Conservation (phyloP, 352 stramenopile species). For the Phytophthora tubulina region DNA sequence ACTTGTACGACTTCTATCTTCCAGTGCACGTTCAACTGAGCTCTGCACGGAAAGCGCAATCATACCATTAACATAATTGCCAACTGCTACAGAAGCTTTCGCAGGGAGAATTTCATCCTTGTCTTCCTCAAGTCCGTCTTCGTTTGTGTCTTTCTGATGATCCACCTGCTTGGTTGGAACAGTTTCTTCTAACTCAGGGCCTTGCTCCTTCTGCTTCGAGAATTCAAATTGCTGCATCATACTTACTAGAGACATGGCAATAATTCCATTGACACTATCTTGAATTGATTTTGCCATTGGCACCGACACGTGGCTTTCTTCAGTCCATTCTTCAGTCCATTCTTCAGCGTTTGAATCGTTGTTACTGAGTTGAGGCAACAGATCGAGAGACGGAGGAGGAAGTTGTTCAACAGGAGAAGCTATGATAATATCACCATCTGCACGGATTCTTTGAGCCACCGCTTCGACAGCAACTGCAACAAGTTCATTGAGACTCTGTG, state of each 20-base stretch:
- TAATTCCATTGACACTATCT: conserved; percentile 46
- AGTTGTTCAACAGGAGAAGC: neutral
- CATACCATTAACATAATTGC: conserved; percentile 29
- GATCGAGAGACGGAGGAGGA: neutral
- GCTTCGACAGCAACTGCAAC: conserved; percentile 39
- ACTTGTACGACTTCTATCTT: conserved; percentile 7
- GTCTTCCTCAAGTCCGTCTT: conserved; percentile 3
- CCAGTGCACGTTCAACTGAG: conserved; percentile 26
- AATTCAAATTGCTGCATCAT: conserved; percentile 32
- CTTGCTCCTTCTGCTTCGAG: neutral
- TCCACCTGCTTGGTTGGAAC: conserved; percentile 5
- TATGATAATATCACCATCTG: conserved; percentile 1
- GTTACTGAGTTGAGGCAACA: conserved; percentile 13
- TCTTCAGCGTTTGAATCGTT: conserved; percentile 20
- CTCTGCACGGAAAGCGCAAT: conserved; percentile 36
- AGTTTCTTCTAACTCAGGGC: conserved; percentile 16
- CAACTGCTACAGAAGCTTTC: conserved; percentile 31
- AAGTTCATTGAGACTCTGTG: conserved; percentile 38
- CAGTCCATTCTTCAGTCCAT: neutral
- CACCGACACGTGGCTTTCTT: conserved; percentile 36
- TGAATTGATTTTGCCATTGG: conserved; percentile 54
- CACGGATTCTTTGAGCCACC: conserved; percentile 34
- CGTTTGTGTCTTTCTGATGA: conserved; percentile 4
- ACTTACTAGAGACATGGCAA: conserved; percentile 47
- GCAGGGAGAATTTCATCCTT: conserved; percentile 14